These are phyloP conservation scores for Penicillium decumbens DNA, from an alignment of 2,329 filamentous ascomycete species.

Conservation along the genomic window DNA sequence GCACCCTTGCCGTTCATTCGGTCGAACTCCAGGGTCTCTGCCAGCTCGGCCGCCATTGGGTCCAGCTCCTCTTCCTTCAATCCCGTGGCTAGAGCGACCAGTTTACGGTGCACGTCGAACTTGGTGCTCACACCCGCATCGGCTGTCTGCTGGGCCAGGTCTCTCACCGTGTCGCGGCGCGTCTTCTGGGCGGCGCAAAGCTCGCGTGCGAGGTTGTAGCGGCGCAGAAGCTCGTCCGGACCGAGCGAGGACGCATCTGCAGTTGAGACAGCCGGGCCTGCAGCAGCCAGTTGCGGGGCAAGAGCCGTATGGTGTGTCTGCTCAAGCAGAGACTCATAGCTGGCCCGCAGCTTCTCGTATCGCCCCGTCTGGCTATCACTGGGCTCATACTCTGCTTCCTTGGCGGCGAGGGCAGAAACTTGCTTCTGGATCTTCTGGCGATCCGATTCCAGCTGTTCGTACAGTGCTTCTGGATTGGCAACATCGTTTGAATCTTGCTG, in stretches of 20 bases:
- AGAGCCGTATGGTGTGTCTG: constrained; percentile 40
- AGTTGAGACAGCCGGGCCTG: constrained; percentile 12
- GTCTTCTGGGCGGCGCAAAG: constrained; percentile 33
- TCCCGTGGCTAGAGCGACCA: constrained; percentile 46
- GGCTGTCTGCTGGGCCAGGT: constrained; percentile 42
- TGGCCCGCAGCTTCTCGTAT: constrained; percentile 35
- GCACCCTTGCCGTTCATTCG: constrained; percentile 36
- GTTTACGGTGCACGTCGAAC: constrained; percentile 45
- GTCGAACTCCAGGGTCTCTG: constrained; percentile 44
- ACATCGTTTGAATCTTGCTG: constrained; percentile 47
- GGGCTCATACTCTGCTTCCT: constrained; percentile 35
- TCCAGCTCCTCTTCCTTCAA: constrained; percentile 47
- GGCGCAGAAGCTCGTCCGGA: constrained; percentile 29
- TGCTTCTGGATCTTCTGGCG: constrained; percentile 43
- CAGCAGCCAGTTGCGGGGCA: constrained; percentile 26
- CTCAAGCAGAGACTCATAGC: constrained; percentile 44
- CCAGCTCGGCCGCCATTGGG: constrained; percentile 45
- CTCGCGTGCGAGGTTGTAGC: constrained; percentile 31
- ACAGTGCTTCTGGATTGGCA: constrained; percentile 40
- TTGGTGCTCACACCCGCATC: constrained; percentile 46
- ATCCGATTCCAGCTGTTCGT: constrained; percentile 43
- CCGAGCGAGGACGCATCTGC: constrained; percentile 18
- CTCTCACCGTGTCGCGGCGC: constrained; percentile 35
- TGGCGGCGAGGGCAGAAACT: constrained; percentile 32
- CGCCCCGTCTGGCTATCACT: constrained; percentile 37